Base-by-base conservation (phyloP, 2,329 filamentous ascomycete genomes). In the Colletotrichum sp. region DNA sequence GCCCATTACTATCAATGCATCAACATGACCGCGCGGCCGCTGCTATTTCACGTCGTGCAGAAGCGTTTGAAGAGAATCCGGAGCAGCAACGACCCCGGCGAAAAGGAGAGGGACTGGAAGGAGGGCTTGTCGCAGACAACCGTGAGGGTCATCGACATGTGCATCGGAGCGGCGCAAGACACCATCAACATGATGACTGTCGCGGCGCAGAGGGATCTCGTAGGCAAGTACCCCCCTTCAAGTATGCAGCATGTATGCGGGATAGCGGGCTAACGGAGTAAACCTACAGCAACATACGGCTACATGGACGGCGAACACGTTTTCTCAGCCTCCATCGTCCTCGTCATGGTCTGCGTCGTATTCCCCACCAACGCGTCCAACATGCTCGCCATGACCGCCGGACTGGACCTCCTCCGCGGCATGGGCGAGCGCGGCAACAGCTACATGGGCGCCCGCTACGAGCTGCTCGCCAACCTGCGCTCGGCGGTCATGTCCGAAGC, bases 341-440 rank as follows among this genome's bases (percentile, higher is more conserved):
- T 83, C 1, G 79, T 83, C 68, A 82, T 83, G 89, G 74, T 74
- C 13, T 76, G 74, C 79, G 86, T 87, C 12, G 86, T 89, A 3
- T 90, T 91, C 72, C 89, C 89, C 0, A 80, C 82, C 32, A 85
- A 87, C 67, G 79, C 84, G 8, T 80, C 82, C 27, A 88, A 87
- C 78, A 82, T 81, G 4, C 78, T 81, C 9, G 84, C 87, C 8
- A 89, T 89, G 87, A 85, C 88, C 30, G 82, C 82, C 48, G 84
- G 86, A 16, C 80, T 91, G 9, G 82, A 83, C 9, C 83, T 91
- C 32, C 84, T 91, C 7, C 83, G 83, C 11, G 82, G 83, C 36
- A 91, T 91, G 88, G 88, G 88, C 15, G 86, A 89, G 63, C 85
- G 87, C 12, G 89, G 89, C 0, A 91, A 91, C 78, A 86, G 84